Evolutionary conservation across 345 rosid genomes (phyloP).

Genomic region (Populus simonii): DNA sequence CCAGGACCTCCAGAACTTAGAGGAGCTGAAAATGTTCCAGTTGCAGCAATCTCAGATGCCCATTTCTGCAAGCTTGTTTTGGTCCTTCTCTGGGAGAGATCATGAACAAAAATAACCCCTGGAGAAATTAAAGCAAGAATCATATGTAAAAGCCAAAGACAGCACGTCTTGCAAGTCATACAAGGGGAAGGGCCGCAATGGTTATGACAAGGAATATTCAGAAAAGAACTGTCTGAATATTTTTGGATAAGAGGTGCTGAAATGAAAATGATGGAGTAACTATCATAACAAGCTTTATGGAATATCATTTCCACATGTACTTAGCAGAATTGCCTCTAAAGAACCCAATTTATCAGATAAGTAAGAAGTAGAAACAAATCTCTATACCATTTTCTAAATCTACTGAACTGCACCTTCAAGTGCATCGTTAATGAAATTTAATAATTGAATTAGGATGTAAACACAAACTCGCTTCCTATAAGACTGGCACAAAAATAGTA

Average conservation of each 20-base stretch:
- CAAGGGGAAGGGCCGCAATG: not conserved
- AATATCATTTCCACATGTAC: not conserved
- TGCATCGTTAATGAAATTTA: not conserved
- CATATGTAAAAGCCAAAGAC: constrained; percentile 4
- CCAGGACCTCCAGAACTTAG: constrained; percentile 90
- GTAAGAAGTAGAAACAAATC: not conserved
- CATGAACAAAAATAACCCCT: constrained; percentile 98
- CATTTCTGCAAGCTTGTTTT: constrained; percentile 92
- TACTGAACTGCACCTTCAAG: not conserved
- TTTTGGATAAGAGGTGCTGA: not conserved
- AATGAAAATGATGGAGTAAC: not conserved
- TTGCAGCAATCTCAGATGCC: constrained; percentile 84
- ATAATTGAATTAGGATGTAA: not conserved
- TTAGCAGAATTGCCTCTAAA: not conserved
- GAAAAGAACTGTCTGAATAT: not conserved
- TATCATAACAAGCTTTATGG: not conserved
- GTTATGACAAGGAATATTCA: not conserved
- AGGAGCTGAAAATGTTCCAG: constrained; percentile 95
- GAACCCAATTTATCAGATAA: not conserved
- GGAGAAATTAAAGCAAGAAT: constrained; percentile 14
- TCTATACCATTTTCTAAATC: constrained; percentile 3
- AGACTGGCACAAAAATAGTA: not conserved
- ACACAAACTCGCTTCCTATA: not conserved
- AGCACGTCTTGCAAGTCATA: constrained; percentile 7
- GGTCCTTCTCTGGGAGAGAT: constrained; percentile 94